These are phyloP conservation scores for Aspergillus sp. DNA, from an alignment of 2,329 filamentous ascomycete genomes.

Conservation along the genomic window DNA sequence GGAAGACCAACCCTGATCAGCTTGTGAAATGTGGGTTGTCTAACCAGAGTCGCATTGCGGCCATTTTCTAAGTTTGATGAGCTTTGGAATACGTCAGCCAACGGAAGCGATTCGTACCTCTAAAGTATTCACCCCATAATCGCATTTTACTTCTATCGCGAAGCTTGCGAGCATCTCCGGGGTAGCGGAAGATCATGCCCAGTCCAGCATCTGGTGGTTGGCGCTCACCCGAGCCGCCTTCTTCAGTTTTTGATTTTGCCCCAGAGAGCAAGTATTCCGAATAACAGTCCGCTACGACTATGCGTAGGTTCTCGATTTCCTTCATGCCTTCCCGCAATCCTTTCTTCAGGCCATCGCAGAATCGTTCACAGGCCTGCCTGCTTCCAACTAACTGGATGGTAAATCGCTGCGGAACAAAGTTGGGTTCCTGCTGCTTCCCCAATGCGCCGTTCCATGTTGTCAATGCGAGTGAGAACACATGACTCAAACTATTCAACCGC, in stretches of 20 bases:
- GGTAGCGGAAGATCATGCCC: conserved; percentile 89
- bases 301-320: conserved; percentile 78
- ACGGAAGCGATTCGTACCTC: conserved; percentile 36
- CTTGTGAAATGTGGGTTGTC: conserved; percentile 96
- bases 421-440: conserved; percentile 53
- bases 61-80: conserved; percentile 65
- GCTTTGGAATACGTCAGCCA: conserved; percentile 8
- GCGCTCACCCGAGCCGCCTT: conserved; percentile 36
- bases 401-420: conserved; percentile 74
- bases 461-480: conserved; percentile 86
- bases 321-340: conserved; percentile 82
- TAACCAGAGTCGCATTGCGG: conserved; percentile 82
- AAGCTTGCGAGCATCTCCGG: conserved; percentile 88
- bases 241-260: conserved; percentile 42
- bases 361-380: conserved; percentile 83
- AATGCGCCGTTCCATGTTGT: conserved; percentile 81
- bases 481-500: conserved; percentile 84
- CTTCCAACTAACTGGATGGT: conserved; percentile 88
- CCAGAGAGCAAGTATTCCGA: conserved; percentile 71
- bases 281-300: conserved; percentile 79
- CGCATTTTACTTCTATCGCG: conserved; percentile 96
- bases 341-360: conserved; percentile 92
- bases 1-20: conserved; percentile 92
- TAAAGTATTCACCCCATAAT: conserved; percentile 91
- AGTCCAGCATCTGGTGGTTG: conserved; percentile 85